Conservation (phyloP, 148 eudicot genomes). For the Rhododendron vialii region DNA sequence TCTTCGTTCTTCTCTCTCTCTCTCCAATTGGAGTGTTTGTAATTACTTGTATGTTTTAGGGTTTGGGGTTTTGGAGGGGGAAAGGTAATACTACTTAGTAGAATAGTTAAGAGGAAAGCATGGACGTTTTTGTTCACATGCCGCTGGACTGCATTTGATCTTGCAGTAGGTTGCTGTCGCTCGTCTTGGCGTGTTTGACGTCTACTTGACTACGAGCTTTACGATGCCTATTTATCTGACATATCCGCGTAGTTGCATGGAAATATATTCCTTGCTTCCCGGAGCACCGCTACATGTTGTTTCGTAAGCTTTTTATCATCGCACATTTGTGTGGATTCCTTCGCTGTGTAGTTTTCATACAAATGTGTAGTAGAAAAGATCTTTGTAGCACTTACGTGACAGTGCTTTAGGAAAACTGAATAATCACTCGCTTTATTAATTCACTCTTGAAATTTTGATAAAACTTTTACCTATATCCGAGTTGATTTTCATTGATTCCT, state of each 20-base stretch:
- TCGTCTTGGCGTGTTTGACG: background rate
- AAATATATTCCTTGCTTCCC: too few relatives aligned
- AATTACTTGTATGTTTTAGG: background rate
- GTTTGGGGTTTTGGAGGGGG: background rate
- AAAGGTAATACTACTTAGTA: background rate
- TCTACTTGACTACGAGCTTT: background rate
- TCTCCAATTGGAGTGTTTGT: background rate
- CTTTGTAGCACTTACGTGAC: too few relatives aligned
- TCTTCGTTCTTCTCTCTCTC: conserved; percentile 12
- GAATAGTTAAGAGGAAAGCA: background rate
- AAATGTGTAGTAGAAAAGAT: too few relatives aligned
- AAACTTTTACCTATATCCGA: too few relatives aligned
- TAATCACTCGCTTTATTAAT: too few relatives aligned
- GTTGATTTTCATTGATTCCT: too few relatives aligned
- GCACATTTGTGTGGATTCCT: too few relatives aligned
- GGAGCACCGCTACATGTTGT: too few relatives aligned
- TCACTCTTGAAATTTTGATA: background rate
- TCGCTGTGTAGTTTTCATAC: too few relatives aligned
- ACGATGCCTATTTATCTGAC: background rate
- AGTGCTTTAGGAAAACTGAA: too few relatives aligned
- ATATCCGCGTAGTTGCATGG: background rate
- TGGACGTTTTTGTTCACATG: background rate
- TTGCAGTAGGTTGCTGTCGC: background rate
- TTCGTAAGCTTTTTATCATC: too few relatives aligned
- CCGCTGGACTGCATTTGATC: background rate